These are phyloP conservation scores for Sporodiniella umbellata DNA, from an alignment of 371 early-diverging fungal genomes.

Conservation along the genomic window DNA sequence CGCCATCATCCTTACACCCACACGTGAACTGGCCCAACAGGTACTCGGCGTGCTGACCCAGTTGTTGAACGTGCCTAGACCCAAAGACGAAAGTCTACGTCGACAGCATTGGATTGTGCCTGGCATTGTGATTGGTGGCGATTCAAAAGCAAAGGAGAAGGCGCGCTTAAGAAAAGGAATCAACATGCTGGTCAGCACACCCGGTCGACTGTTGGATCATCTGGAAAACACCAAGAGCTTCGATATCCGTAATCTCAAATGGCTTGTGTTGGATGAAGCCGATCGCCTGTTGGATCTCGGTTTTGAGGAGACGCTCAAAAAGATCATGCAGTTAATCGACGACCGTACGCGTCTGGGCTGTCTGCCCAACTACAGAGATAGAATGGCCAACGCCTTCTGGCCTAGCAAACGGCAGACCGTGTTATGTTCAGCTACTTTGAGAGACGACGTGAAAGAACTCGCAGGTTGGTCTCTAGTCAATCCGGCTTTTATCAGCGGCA, in stretches of 20 bases:
- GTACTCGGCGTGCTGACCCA: constrained; percentile 73
- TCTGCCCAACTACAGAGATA: constrained; percentile 14
- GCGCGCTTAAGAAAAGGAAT: constrained; percentile 90
- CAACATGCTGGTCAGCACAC: constrained; percentile 94
- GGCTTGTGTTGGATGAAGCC: constrained; percentile 98
- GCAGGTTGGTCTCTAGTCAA: constrained; percentile 75
- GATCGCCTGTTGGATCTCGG: constrained; percentile 97
- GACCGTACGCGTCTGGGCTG: constrained; percentile 32
- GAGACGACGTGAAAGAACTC: constrained; percentile 77
- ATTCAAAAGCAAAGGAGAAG: constrained; percentile 90
- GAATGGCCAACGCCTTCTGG: constrained; percentile 41
- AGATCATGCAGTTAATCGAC: constrained; percentile 69
- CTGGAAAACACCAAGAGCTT: constrained; percentile 84
- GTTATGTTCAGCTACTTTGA: constrained; percentile 93
- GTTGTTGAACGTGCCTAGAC: constrained; percentile 61
- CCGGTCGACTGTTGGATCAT: constrained; percentile 97
- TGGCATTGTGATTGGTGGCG: constrained; percentile 91
- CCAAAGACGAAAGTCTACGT: constrained; percentile 47
- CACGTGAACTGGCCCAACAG: constrained; percentile 98
- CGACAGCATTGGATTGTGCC: constrained; percentile 92
- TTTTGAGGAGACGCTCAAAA: constrained; percentile 91
- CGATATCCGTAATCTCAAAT: constrained; percentile 69
- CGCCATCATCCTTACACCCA: constrained; percentile 91
- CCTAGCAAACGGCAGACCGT: constrained; percentile 76
- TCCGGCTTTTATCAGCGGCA: constrained; percentile 65